Base-by-base conservation (phyloP, 352 stramenopile genomes). In the Sclerospora graminicola region DNA sequence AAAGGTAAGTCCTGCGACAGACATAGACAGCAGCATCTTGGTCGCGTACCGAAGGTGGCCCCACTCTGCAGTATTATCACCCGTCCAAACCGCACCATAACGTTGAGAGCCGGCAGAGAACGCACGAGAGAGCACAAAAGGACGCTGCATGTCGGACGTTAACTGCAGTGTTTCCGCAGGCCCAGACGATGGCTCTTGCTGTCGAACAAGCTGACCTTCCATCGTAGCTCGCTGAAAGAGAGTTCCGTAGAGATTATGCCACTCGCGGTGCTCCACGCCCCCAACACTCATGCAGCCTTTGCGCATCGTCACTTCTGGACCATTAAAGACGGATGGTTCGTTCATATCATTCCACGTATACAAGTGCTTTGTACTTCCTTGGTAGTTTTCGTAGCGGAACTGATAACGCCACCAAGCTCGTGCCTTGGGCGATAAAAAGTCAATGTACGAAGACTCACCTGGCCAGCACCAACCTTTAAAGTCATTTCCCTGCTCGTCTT, bases 341-440 rank as follows among this genome's bases (percentile, higher is more conserved):
- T 99, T 99, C 96, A 99, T 99, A 71, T 99, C 96, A 69, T 99
- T 99, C 97, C 97, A 99, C 6, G 89, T 99, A 65, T 92, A 98
- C 35, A 99, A 52, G 40, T 94, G 66, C 15, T 87, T 66, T 1
- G 89, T 98, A 33, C 74, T 95, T 13, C 84, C 86, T 39, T 77
- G 40, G 66, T 99, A 99, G 34, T 95, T 95, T 48, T 97, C 72
- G 45, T 97, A 96, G 19, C 69, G 60, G 69, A 99, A 99, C 40
- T 97, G 91, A 26, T 93, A 69, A 18, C 89, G 92, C 95, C 95
- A 99, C 95, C 95, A 99, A 8, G 60, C 59, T 28, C 97, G 88
- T 13, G 97, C 97, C 34, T 85, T 76, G 15, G 80, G 58, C 11
- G 69, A 74, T 7, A 95, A 99, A 57, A 99, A 99, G 66, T 99